phyloP scores from a whole-genome alignment of 768 basidiomycete genomes.

The Cyclocybe cylindracea region DNA sequence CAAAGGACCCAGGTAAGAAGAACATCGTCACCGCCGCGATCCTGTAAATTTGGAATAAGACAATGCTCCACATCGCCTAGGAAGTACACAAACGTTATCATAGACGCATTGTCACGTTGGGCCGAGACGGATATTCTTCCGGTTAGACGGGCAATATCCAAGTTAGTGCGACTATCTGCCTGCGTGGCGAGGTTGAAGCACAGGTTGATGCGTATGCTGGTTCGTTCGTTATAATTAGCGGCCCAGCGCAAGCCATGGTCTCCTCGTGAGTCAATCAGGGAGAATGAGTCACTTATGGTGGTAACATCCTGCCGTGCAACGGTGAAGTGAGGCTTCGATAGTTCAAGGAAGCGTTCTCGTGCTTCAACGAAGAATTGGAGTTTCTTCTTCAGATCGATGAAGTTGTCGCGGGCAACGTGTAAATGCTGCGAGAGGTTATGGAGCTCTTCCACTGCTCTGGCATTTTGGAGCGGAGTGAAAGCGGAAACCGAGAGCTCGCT shows the following conservation, averaged over 20 bases:
- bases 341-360: not conserved
- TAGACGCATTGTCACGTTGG: slow-evolving; percentile 1
- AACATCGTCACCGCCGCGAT: slow-evolving; percentile 2
- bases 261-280: not conserved
- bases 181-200: slow-evolving; percentile 2
- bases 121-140: not conserved
- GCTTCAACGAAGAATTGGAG: not conserved
- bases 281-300: not conserved
- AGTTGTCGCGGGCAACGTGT: not conserved
- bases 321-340: too few species aligned
- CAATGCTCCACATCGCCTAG: too few species aligned
- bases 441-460: not conserved
- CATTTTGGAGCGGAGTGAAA: not conserved
- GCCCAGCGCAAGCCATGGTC: not conserved
- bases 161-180: slow-evolving; percentile 1
- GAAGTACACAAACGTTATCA: slow-evolving; percentile 2
- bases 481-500: not conserved
- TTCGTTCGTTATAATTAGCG: slow-evolving; percentile 1
- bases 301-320: too few species aligned
- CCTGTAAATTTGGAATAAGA: not conserved
- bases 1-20: slow-evolving; percentile 2
- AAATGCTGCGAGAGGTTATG: slow-evolving; percentile 1
- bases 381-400: not conserved
- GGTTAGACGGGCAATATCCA: not conserved
- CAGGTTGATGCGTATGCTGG: slow-evolving; percentile 1